These are phyloP conservation scores for Trichoderma koningii DNA, from an alignment of 2,329 filamentous ascomycete species.

Conservation along the genomic window DNA sequence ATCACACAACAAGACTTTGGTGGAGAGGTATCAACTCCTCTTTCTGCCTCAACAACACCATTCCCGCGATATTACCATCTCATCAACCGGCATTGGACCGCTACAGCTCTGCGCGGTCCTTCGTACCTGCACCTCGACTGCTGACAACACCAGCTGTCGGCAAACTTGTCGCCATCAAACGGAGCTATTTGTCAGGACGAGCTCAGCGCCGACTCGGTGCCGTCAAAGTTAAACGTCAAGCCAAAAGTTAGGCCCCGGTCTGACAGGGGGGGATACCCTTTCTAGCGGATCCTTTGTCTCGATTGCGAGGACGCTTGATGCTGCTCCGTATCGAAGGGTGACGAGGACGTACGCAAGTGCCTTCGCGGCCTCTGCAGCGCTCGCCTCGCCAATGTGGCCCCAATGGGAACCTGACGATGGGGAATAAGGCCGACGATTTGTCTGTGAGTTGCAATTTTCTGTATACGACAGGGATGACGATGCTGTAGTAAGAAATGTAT, in stretches of 20 bases:
- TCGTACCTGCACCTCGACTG: background rate
- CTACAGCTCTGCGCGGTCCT: too few species aligned
- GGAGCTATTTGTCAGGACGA: too few species aligned
- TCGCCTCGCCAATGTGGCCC: slow-evolving; percentile 3
- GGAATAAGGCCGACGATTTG: background rate
- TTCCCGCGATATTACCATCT: background rate
- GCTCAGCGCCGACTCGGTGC: background rate
- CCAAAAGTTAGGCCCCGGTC: background rate
- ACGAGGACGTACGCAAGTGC: slow-evolving; percentile 23
- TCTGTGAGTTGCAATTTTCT: too few species aligned
- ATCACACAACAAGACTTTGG: too few species aligned
- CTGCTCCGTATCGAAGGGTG: background rate
- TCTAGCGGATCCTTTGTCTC: slow-evolving; percentile 4
- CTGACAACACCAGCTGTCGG: background rate
- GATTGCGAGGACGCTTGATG: background rate
- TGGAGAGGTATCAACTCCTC: too few species aligned
- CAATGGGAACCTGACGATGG: background rate
- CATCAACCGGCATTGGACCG: too few species aligned
- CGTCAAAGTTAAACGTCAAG: background rate
- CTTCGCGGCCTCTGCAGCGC: slow-evolving; percentile 10
- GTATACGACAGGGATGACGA: too few species aligned
- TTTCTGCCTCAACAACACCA: background rate
- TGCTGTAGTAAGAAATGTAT: too few species aligned
- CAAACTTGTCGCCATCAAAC: background rate
- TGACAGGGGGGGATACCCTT: background rate